These are phyloP conservation scores for Oryza glaberrima DNA, from an alignment of 176 grass and related monocot species.

Conservation along the genomic window DNA sequence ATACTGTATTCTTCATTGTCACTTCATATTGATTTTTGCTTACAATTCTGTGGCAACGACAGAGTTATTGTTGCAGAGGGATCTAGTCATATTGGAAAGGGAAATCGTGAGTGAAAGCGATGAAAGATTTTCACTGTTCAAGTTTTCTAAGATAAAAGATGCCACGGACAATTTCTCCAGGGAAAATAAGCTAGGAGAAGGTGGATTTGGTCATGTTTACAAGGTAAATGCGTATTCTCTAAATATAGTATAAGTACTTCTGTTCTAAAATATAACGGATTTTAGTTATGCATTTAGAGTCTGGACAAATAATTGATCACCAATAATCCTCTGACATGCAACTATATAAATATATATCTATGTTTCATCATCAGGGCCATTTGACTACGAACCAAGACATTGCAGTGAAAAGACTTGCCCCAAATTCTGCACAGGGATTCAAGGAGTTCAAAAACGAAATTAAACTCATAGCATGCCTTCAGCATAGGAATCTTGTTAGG, in stretches of 20 bases:
- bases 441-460: slow-evolving; percentile 65
- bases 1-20: not conserved
- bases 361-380: slow-evolving; percentile 21
- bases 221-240: slow-evolving; percentile 4
- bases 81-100: not conserved
- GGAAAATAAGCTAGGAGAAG: slow-evolving; percentile 60
- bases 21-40: not conserved
- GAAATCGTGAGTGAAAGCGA: not conserved
- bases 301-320: no score
- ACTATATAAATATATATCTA: no score
- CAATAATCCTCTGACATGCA: no score
- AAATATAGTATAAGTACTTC: no score
- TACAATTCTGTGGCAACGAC: not conserved
- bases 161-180: slow-evolving; percentile 48
- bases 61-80: slow-evolving; percentile 11
- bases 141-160: not conserved
- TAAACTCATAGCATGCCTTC: slow-evolving; percentile 47
- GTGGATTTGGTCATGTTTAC: slow-evolving; percentile 61
- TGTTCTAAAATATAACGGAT: no score
- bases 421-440: slow-evolving; percentile 50
- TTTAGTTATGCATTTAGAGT: no score
- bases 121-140: not conserved
- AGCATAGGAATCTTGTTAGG: slow-evolving; percentile 52
- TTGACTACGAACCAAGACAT: slow-evolving; percentile 41
- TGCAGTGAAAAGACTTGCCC: slow-evolving; percentile 46